Evolutionary conservation across 148 eudicot genomes (phyloP).

Genomic region (Selenicereus undatus): DNA sequence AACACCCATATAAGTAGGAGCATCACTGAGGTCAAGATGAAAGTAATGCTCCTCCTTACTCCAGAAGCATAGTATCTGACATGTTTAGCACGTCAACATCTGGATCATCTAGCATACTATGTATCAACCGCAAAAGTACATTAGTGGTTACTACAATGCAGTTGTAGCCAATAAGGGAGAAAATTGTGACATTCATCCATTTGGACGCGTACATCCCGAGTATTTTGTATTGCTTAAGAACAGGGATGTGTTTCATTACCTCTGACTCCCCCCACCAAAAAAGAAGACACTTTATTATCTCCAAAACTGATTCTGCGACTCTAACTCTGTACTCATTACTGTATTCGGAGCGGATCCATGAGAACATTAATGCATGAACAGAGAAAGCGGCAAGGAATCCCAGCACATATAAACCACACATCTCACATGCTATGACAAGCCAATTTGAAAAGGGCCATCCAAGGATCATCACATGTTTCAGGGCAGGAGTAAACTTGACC

Average conservation of each 20-base stretch:
- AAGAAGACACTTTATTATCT: conserved; percentile 9
- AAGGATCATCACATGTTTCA: background rate
- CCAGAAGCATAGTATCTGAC: background rate
- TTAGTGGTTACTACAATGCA: conserved; percentile 3
- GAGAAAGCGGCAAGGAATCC: background rate
- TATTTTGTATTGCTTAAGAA: conserved; percentile 13
- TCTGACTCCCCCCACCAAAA: conserved; percentile 5
- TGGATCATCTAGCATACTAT: background rate
- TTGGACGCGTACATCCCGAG: background rate
- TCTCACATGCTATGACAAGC: conserved; percentile 1
- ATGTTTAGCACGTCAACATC: background rate
- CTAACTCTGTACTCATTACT: background rate
- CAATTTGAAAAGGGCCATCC: conserved; percentile 14
- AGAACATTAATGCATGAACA: background rate
- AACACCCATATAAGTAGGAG: conserved; percentile 3
- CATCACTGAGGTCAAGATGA: background rate
- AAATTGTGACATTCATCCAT: conserved; percentile 12
- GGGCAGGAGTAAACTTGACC: conserved; percentile 5
- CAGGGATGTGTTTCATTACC: conserved; percentile 1
- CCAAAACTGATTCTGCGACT: background rate
- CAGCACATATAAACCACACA: conserved; percentile 1
- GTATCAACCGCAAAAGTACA: background rate
- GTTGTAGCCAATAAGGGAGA: conserved; percentile 15
- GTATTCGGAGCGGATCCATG: background rate
- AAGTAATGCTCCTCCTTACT: background rate